Evolutionary conservation across 2,329 filamentous ascomycete genomes (phyloP).

Genomic region (Cephalotrichum gorgonifer): DNA sequence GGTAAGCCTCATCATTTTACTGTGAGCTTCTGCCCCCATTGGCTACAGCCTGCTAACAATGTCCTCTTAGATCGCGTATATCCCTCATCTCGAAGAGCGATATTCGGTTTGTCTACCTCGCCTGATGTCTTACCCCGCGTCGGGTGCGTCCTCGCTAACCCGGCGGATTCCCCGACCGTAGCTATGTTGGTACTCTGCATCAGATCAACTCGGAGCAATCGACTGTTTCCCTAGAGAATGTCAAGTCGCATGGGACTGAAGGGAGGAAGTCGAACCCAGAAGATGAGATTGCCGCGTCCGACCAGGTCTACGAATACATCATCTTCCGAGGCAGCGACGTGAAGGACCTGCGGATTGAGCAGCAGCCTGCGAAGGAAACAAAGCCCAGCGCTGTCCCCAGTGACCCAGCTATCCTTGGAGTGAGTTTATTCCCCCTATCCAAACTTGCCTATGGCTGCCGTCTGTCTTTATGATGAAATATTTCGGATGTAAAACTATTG

Average conservation of each 20-base stretch:
- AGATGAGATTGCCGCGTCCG: conserved; percentile 74
- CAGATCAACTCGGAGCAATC: conserved; percentile 97
- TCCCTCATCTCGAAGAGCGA: conserved; percentile 96
- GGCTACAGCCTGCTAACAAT: conserved; percentile 18
- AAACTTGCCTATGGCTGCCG: background rate
- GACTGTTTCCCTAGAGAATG: conserved; percentile 94
- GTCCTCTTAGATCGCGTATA: conserved; percentile 64
- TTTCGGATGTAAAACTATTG: conserved; percentile 89
- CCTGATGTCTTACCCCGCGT: background rate
- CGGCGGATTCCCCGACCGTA: conserved; percentile 31
- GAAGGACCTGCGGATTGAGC: conserved; percentile 92
- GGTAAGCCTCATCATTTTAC: conserved; percentile 24
- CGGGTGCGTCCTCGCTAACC: conserved; percentile 1
- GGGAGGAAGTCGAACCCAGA: conserved; percentile 68
- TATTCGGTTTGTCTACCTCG: conserved; percentile 61
- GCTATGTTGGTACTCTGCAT: conserved; percentile 91
- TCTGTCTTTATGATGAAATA: conserved; percentile 72
- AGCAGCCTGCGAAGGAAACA: conserved; percentile 64
- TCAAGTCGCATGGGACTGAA: conserved; percentile 89
- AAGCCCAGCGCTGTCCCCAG: conserved; percentile 72
- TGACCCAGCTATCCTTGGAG: conserved; percentile 92
- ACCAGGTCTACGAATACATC: conserved; percentile 95
- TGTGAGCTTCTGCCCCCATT: conserved; percentile 6
- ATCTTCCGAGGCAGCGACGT: conserved; percentile 97
- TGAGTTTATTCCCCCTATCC: conserved; percentile 48